Evolutionary conservation across 2,329 filamentous ascomycete species (phyloP).

Genomic region (Aspergillus versicolor): DNA sequence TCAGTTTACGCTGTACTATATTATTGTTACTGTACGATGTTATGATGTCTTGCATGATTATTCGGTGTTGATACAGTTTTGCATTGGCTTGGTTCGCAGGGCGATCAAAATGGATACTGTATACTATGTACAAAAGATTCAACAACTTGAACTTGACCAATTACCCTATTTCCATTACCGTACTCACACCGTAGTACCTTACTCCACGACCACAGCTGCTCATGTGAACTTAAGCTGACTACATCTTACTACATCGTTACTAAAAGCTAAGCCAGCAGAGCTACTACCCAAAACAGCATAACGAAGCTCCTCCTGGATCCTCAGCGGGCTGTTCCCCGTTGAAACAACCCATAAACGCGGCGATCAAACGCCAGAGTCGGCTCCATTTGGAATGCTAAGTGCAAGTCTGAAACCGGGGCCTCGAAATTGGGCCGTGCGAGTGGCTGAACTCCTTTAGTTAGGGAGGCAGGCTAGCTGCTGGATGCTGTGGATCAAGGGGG

Average conservation of each 20-base stretch:
- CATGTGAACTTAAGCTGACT: no score
- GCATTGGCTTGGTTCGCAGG: neutral
- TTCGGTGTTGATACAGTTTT: constrained; percentile 4
- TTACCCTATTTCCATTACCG: no score
- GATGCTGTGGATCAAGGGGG: no score
- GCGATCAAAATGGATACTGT: neutral
- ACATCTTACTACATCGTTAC: no score
- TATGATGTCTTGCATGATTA: constrained; percentile 7
- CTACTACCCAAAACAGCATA: no score
- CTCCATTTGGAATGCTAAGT: neutral
- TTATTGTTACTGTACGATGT: constrained; percentile 5
- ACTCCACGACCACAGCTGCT: no score
- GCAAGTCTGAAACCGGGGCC: neutral
- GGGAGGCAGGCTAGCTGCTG: no score
- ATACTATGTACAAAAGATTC: neutral
- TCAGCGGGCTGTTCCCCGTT: neutral
- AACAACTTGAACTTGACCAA: no score
- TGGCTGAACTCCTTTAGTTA: neutral
- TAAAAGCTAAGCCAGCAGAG: no score
- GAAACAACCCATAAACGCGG: neutral
- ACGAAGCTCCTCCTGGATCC: no score
- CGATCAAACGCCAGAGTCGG: neutral
- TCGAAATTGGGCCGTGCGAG: neutral
- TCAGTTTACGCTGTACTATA: neutral
- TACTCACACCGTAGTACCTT: no score